A percentile compares a stretch with the other conserved stretches of the same genome.
These are phyloP conservation scores for Spergularia bocconei DNA, from an alignment of 148 eudicot genomes.

Conservation along the genomic window DNA sequence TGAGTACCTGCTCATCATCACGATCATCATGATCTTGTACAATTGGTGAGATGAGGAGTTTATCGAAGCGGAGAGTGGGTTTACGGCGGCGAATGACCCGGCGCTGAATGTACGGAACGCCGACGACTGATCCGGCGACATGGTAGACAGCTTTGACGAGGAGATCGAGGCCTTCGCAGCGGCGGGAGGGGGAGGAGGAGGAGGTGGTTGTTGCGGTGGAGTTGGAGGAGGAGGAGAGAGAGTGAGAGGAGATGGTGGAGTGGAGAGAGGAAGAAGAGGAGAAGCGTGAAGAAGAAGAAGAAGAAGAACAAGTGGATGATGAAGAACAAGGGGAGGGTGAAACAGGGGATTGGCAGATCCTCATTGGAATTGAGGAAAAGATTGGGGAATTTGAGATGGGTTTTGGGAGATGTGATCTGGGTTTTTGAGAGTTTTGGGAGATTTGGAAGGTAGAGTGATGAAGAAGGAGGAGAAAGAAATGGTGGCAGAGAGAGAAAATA, in stretches of 20 bases:
- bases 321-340: conserved; percentile 11
- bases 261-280: conserved; percentile 23
- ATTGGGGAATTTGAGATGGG: conserved; percentile 6
- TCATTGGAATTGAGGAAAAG: conserved; percentile 2
- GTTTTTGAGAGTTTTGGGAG: conserved; percentile 8
- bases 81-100: conserved; percentile 53
- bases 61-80: conserved; percentile 37
- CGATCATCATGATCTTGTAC: not conserved
- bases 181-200: conserved; percentile 16
- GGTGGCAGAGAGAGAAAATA: conserved; percentile 5
- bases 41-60: not conserved
- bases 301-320: conserved; percentile 31
- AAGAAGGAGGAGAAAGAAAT: conserved; percentile 20
- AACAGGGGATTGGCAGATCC: conserved; percentile 8
- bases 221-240: conserved; percentile 34
- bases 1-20: not conserved
- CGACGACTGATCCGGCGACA: conserved; percentile 50
- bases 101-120: conserved; percentile 65
- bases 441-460: conserved; percentile 30
- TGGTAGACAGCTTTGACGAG: conserved; percentile 66
- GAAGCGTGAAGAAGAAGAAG: conserved; percentile 28
- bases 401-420: conserved; percentile 8
- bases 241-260: conserved; percentile 36
- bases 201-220: conserved; percentile 27
- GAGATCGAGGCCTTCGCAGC: conserved; percentile 70